These are phyloP conservation scores for Cercospora canescens DNA, from an alignment of 2,329 filamentous ascomycete genomes.

Conservation along the genomic window DNA sequence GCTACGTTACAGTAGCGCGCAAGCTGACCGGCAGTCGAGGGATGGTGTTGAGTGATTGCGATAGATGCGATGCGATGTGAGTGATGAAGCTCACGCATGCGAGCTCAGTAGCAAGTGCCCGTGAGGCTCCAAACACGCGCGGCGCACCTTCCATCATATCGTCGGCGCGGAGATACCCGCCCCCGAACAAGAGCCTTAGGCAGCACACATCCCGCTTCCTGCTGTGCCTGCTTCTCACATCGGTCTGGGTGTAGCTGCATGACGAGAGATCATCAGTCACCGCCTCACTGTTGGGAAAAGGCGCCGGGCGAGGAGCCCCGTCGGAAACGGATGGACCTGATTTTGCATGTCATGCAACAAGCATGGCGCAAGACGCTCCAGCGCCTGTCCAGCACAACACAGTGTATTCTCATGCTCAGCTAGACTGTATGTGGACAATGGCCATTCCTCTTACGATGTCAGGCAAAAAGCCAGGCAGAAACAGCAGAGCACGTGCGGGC, in stretches of 20 bases:
- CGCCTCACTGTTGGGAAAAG: neutral
- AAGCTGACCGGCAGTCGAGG: neutral
- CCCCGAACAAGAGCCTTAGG: neutral
- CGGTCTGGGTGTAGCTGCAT: neutral
- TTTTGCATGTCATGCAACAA: neutral
- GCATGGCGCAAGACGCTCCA: neutral
- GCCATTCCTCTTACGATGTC: neutral
- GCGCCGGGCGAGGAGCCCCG: neutral
- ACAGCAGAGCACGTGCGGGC: conserved; percentile 1
- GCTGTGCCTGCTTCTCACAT: neutral
- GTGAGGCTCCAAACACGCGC: conserved; percentile 6
- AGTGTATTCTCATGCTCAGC: neutral
- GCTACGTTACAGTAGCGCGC: neutral
- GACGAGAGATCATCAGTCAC: neutral
- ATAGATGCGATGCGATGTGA: conserved; percentile 11
- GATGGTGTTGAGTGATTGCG: neutral
- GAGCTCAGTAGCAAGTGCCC: conserved; percentile 1
- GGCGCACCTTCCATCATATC: conserved; percentile 3
- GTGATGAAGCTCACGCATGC: neutral
- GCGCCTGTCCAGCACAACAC: neutral
- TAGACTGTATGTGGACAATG: conserved; percentile 3
- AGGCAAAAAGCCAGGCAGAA: neutral
- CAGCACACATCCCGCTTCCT: neutral
- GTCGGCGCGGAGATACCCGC: neutral
- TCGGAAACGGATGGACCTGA: neutral